A percentile compares a stretch with the other conserved stretches of the same genome.
Evolutionary conservation across 2,329 filamentous ascomycete species (phyloP).

Genomic region (Didymella exigua): DNA sequence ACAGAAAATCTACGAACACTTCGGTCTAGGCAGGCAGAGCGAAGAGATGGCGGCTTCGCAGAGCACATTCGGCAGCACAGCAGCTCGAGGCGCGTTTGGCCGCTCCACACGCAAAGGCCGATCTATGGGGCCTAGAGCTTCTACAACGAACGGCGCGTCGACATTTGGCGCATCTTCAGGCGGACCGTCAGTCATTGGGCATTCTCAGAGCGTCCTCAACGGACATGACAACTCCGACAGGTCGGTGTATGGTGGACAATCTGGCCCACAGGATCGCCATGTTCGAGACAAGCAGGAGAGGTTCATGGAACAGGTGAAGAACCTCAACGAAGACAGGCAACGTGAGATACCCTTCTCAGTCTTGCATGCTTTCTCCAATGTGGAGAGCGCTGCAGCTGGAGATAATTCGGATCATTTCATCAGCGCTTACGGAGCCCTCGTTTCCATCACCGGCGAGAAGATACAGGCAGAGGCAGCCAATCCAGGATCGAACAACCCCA

Average conservation of each 20-base stretch:
- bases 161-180: slow-evolving; percentile 67
- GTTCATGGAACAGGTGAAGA: slow-evolving; percentile 78
- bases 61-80: slow-evolving; percentile 42
- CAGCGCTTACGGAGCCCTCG: slow-evolving; percentile 81
- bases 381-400: slow-evolving; percentile 73
- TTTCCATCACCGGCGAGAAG: slow-evolving; percentile 77
- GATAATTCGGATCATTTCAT: slow-evolving; percentile 75
- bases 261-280: slow-evolving; percentile 73
- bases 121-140: slow-evolving; percentile 45
- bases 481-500: slow-evolving; percentile 66
- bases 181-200: slow-evolving; percentile 85
- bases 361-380: slow-evolving; percentile 73
- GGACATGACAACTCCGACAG: slow-evolving; percentile 67
- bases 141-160: slow-evolving; percentile 42
- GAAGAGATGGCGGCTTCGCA: slow-evolving; percentile 48
- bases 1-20: slow-evolving; percentile 92
- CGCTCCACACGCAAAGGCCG: slow-evolving; percentile 53
- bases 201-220: slow-evolving; percentile 65
- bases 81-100: slow-evolving; percentile 59
- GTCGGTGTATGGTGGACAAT: slow-evolving; percentile 53
- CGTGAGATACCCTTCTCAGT: slow-evolving; percentile 72
- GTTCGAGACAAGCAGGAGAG: slow-evolving; percentile 82
- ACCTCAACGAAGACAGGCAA: slow-evolving; percentile 75
- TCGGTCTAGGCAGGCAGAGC: slow-evolving; percentile 70
- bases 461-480: slow-evolving; percentile 57